Evolutionary conservation across 2,329 filamentous ascomycete species (phyloP), one percentile per base, ranked within the genome.

Genomic region (Celoporthe dispersa): DNA sequence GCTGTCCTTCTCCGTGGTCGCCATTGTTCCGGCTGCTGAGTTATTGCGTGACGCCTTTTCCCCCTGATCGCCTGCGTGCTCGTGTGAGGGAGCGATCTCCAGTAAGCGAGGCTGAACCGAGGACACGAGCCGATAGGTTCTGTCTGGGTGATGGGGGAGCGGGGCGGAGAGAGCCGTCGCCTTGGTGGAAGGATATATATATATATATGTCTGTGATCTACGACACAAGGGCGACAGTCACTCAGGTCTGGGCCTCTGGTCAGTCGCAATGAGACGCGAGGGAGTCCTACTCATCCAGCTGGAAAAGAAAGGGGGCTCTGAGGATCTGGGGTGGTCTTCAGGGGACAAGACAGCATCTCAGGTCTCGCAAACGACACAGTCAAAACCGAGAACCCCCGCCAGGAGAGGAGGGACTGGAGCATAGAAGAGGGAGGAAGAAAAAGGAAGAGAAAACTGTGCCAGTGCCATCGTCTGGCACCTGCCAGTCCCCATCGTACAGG

Each of bases 1-100:
- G 70, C 72, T 71, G 57, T 39, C 35, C 69, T 72, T 61, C 33
- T 61, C 59, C 33, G 33, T 61, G 22, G 25, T 31, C 31, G 59
- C 35, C 35, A 61, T 39, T 12, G 5, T 37, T 8, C n/a, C 1
- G 11, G 31, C 3, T 57, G 28, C 16, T 37, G 55, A 31, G 53
- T 59, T 19, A 53, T 64, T 39, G 62, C 61, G 31, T 62, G 64
- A 9, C 41, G 63, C 33, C 19, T 28, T 57, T 12, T n/a, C 55
- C 41, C 25, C 35, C 57, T 33, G 64, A 22, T 48, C 33, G 51
- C 33, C 39, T 61, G 44, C 55, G 62, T 22, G 16, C 19, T 41
- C 25, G 35, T 51, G 25, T 67, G 55, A 9, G 39, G 14, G 39
- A 37, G 41, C 14, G 41, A 48, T 25, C 35, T 67, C 37, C 25